These are phyloP conservation scores for Trametes maxima DNA, from an alignment of 768 basidiomycete species.

Conservation along the genomic window DNA sequence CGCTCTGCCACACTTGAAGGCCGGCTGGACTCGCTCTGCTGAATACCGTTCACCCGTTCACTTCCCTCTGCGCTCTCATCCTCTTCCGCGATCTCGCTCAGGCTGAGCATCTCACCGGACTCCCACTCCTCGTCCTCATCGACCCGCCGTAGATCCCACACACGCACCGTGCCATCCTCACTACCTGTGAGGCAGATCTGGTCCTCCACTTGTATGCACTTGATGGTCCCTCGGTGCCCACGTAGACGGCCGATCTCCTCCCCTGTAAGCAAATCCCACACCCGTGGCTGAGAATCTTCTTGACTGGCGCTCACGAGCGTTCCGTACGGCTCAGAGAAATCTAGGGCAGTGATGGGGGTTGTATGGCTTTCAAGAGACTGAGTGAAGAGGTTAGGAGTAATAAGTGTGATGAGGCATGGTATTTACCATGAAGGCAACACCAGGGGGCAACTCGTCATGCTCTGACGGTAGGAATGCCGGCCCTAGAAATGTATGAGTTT, in stretches of 20 bases:
- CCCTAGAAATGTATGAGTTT: slow-evolving; percentile 46
- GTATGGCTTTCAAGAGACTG: slow-evolving; percentile 84
- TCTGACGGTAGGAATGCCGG: slow-evolving; percentile 97
- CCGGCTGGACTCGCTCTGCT: slow-evolving; percentile 34
- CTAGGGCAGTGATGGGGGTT: slow-evolving; percentile 83
- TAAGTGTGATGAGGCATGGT: background rate
- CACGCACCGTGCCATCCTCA: slow-evolving; percentile 77
- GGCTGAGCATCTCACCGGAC: slow-evolving; percentile 50
- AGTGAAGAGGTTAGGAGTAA: slow-evolving; percentile 16
- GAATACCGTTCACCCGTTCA: slow-evolving; percentile 39
- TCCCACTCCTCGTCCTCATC: slow-evolving; percentile 71
- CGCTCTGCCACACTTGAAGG: slow-evolving; percentile 43
- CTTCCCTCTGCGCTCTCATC: slow-evolving; percentile 46
- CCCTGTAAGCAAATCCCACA: slow-evolving; percentile 94
- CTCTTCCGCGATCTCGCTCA: slow-evolving; percentile 69
- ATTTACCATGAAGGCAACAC: slow-evolving; percentile 94
- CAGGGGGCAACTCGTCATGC: slow-evolving; percentile 92
- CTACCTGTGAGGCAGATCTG: slow-evolving; percentile 89
- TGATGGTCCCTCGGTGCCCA: slow-evolving; percentile 82
- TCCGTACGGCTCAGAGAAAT: slow-evolving; percentile 97
- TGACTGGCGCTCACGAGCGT: slow-evolving; percentile 86
- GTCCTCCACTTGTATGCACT: slow-evolving; percentile 92
- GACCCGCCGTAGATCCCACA: slow-evolving; percentile 91
- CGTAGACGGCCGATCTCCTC: slow-evolving; percentile 82
- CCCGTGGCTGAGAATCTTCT: slow-evolving; percentile 83